A percentile compares a stretch with the other conserved stretches of the same genome.
Conservation (phyloP, 164 flowering plant genomes). For the Kingdonia uniflora region DNA sequence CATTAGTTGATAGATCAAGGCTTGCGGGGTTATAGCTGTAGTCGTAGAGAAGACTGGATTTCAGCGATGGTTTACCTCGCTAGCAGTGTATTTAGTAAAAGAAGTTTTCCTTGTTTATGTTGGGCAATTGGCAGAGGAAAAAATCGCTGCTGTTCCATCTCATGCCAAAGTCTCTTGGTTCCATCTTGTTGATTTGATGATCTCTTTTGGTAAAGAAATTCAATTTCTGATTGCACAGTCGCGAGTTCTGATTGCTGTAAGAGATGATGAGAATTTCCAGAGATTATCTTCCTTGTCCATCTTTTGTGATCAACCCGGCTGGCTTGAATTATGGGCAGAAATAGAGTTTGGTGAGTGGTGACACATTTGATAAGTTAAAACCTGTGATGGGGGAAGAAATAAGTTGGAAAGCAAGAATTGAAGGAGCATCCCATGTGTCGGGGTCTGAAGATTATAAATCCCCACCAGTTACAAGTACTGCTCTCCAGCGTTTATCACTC, state of each 20-base stretch:
- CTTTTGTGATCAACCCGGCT: constrained; percentile 88
- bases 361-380: constrained; percentile 49
- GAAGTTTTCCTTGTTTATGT: constrained; percentile 65
- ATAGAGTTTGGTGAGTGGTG: constrained; percentile 62
- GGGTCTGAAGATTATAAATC: constrained; percentile 52
- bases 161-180: constrained; percentile 65
- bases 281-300: constrained; percentile 65
- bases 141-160: constrained; percentile 18
- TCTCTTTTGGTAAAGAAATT: constrained; percentile 68
- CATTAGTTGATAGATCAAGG: constrained; percentile 85
- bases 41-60: constrained; percentile 99
- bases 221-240: constrained; percentile 54
- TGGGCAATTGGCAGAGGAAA: constrained; percentile 47
- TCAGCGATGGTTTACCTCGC: constrained; percentile 79
- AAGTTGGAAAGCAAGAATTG: constrained; percentile 54
- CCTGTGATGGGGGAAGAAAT: constrained; percentile 52
- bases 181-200: constrained; percentile 85
- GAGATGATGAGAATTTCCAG: constrained; percentile 46
- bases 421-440: constrained; percentile 28
- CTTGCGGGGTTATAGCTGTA: constrained; percentile 77
- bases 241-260: constrained; percentile 39
- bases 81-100: constrained; percentile 70
- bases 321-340: constrained; percentile 93
- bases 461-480: constrained; percentile 43
- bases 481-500: constrained; percentile 40